Percentiles rank a stretch among this genome's conserved stretches.
Evolutionary conservation across 306 rosid species (phyloP).

Genomic region (Corylus heterophylla): DNA sequence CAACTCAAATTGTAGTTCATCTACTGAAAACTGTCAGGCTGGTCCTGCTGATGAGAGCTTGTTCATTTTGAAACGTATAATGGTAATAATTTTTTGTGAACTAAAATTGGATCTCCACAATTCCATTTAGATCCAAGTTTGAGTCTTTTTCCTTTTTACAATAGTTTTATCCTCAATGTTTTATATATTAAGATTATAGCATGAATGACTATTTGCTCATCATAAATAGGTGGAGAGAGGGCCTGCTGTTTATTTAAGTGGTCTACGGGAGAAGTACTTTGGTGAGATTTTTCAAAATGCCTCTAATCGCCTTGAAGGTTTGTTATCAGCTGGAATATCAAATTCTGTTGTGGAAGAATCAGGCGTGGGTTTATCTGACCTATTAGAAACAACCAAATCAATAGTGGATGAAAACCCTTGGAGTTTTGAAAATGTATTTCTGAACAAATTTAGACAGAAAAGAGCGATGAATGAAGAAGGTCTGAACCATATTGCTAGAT

Average conservation of each 20-base stretch:
- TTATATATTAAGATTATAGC: background rate
- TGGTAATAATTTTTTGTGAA: conserved; percentile 57
- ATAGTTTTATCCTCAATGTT: conserved; percentile 1
- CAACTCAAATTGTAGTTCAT: conserved; percentile 38
- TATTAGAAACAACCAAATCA: conserved; percentile 32
- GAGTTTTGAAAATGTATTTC: conserved; percentile 43
- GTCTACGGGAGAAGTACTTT: conserved; percentile 87
- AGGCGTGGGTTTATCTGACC: conserved; percentile 33
- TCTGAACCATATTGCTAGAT: conserved; percentile 89
- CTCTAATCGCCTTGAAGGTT: conserved; percentile 60
- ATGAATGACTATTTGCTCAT: conserved; percentile 26
- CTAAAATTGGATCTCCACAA: conserved; percentile 14
- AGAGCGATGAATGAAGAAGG: conserved; percentile 68
- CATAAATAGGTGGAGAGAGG: conserved; percentile 86
- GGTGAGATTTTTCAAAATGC: conserved; percentile 89
- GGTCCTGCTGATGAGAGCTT: conserved; percentile 53
- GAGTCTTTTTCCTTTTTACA: conserved; percentile 17
- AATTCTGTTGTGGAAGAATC: conserved; percentile 50
- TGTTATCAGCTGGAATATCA: conserved; percentile 46
- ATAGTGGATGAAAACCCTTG: conserved; percentile 31
- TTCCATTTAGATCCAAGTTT: conserved; percentile 26
- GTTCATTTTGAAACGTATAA: conserved; percentile 90
- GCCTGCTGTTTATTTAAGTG: conserved; percentile 85
- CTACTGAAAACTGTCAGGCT: conserved; percentile 47
- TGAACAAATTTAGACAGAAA: conserved; percentile 34